Evolutionary conservation across 2,329 filamentous ascomycete species (phyloP), one percentile per base, ranked within the genome.

Genomic region (Cadophora malorum): DNA sequence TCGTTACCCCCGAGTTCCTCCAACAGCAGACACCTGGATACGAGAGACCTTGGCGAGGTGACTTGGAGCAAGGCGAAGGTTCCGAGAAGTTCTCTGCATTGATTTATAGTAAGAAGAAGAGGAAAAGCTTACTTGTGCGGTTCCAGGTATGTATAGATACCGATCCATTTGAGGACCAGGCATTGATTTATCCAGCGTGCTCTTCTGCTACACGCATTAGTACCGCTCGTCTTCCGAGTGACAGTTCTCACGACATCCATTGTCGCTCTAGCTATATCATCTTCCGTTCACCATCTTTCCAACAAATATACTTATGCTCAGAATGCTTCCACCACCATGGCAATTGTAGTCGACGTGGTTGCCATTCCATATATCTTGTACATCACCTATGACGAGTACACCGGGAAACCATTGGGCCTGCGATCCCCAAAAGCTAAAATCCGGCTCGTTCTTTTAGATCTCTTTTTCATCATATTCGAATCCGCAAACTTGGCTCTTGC

Each of bases 381-480:
- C 81, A 96, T 98, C 81, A 96, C 94, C 28, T 97, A 90, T 81
- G 96, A 99, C 77, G 96, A 99, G 81, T 98, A 97, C 80, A 96
- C 93, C 5, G 93, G 93, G 35, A 96, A 96, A 78, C 96, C 96
- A 25, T 83, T 99, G 23, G 96, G 96, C 1, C 83, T 99, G 69
- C 91, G 96, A 53, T 90, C 90, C 7, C 89, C 93, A 10, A 90
- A 90, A 66, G 91, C 93, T 60, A 99, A 99, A 79, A 91, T 97
- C 72, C 89, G 92, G 16, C 87, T 99, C 61, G 92, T 98, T 69
- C 88, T 99, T 65, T 86, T 97, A 67, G 96, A 99, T 80, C 85
- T 99, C 3, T 90, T 97, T 76, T 99, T 99, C 78, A 97, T 99
- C 76, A 94, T 98, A 52, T 97, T 99, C 82, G 95, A 97, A 79